Evolutionary conservation across 2,329 filamentous ascomycete genomes (phyloP).

Genomic region (Metarhizium robertsii): DNA sequence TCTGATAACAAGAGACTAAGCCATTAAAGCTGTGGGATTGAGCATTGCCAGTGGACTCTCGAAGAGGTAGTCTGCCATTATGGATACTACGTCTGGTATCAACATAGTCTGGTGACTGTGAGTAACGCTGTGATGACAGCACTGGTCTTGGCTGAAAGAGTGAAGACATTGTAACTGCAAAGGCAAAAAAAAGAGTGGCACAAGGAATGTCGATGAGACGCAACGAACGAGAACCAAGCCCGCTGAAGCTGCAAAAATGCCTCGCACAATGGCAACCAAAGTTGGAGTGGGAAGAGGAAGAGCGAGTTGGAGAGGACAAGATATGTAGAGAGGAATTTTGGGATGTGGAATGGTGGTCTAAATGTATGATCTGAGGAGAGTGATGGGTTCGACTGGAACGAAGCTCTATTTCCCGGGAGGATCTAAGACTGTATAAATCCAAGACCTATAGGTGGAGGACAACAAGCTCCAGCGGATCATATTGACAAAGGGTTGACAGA

Average conservation of each 20-base stretch:
- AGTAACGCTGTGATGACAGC: conserved; percentile 42
- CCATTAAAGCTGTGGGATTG: conserved; percentile 33
- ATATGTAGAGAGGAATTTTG: conserved; percentile 35
- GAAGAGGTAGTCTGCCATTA: conserved; percentile 34
- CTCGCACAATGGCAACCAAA: conserved; percentile 16
- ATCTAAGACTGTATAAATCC: conserved; percentile 27
- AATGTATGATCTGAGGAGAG: conserved; percentile 27
- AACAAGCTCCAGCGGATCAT: conserved; percentile 20
- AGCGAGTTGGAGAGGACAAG: conserved; percentile 27
- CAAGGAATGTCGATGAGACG: conserved; percentile 23
- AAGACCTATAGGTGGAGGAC: conserved; percentile 24
- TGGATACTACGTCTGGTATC: conserved; percentile 33
- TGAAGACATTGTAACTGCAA: conserved; percentile 24
- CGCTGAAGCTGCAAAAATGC: conserved; percentile 16
- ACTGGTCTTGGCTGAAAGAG: conserved; percentile 35
- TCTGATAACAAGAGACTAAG: conserved; percentile 35
- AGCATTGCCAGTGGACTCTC: conserved; percentile 43
- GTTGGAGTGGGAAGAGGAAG: conserved; percentile 18
- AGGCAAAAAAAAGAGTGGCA: conserved; percentile 11
- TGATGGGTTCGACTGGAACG: conserved; percentile 29
- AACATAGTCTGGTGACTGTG: conserved; percentile 35
- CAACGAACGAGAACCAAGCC: conserved; percentile 18
- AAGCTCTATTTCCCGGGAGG: conserved; percentile 19
- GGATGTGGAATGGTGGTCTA: conserved; percentile 33
- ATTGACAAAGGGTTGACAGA: conserved; percentile 25